Conservation (phyloP, 192 early-diverging fungal genomes). For the Funneliformis geosporum region DNA sequence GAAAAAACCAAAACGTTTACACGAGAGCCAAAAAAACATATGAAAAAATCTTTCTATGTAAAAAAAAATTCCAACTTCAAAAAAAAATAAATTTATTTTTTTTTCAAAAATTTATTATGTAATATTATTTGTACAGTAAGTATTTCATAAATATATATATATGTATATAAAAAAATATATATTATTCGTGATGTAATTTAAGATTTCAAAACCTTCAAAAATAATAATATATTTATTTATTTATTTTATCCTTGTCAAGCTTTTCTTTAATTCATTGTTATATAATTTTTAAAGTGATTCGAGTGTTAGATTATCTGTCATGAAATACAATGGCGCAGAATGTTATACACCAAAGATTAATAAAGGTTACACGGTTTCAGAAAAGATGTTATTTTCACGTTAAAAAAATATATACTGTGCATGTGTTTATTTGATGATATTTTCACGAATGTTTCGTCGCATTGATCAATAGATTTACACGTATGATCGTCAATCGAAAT, state of each 20-base stretch:
- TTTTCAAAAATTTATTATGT: background rate
- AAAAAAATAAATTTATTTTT: background rate
- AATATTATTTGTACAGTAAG: too few species aligned
- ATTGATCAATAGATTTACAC: too few species aligned
- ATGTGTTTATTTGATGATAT: too few species aligned
- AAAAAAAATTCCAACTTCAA: background rate
- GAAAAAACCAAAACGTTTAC: background rate
- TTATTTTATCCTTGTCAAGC: background rate
- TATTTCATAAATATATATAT: too few species aligned
- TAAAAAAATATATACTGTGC: too few species aligned
- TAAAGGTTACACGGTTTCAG: background rate
- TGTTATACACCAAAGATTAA: too few species aligned
- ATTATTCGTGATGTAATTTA: too few species aligned
- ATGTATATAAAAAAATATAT: too few species aligned
- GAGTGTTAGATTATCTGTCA: background rate
- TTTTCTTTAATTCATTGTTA: background rate
- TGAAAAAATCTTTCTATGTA: background rate
- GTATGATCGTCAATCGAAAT: too few species aligned
- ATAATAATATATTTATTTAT: too few species aligned
- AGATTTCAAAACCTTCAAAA: too few species aligned
- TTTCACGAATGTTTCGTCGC: too few species aligned
- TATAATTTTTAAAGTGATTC: background rate
- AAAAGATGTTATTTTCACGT: background rate
- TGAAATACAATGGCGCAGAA: background rate
- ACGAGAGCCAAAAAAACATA: background rate